A percentile compares a stretch with the other conserved stretches of the same genome.
phyloP scores from a whole-genome alignment of 2,329 filamentous ascomycete species.

The Cytospora chrysosperma region DNA sequence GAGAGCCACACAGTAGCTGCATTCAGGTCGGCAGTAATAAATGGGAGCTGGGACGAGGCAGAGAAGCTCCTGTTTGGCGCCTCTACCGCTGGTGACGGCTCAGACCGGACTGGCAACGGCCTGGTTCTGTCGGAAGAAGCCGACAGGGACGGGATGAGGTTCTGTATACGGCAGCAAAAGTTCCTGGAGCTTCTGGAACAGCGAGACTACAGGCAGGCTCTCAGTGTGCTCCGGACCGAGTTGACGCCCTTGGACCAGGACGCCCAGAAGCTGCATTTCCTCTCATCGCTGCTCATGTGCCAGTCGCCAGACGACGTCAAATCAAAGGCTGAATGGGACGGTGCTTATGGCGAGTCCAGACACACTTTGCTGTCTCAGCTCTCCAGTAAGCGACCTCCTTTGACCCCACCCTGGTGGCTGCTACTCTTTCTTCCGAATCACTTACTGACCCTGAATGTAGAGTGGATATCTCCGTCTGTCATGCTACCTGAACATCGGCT shows the following conservation, averaged over 20 bases:
- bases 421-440: neutral
- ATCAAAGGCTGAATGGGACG: conserved; percentile 79
- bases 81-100: conserved; percentile 34
- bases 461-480: conserved; percentile 88
- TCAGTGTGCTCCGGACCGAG: conserved; percentile 83
- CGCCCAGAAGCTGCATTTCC: conserved; percentile 70
- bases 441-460: conserved; percentile 43
- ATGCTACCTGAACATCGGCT: conserved; percentile 95
- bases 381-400: conserved; percentile 60
- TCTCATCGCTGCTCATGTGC: conserved; percentile 92
- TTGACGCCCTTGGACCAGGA: conserved; percentile 84
- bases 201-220: conserved; percentile 68
- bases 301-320: conserved; percentile 73
- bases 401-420: neutral
- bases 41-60: conserved; percentile 81
- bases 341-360: conserved; percentile 72
- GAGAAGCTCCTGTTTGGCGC: conserved; percentile 73
- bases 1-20: conserved; percentile 84
- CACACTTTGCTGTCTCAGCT: conserved; percentile 74
- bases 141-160: conserved; percentile 77
- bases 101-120: conserved; percentile 47
- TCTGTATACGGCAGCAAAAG: conserved; percentile 89
- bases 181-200: conserved; percentile 86
- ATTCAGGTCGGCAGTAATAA: conserved; percentile 77
- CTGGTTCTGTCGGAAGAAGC: conserved; percentile 74